A percentile compares a stretch with the other conserved stretches of the same genome.
These are phyloP conservation scores for Cylindrodendrum hubeiense DNA, from an alignment of 2,329 filamentous ascomycete species.

Conservation along the genomic window DNA sequence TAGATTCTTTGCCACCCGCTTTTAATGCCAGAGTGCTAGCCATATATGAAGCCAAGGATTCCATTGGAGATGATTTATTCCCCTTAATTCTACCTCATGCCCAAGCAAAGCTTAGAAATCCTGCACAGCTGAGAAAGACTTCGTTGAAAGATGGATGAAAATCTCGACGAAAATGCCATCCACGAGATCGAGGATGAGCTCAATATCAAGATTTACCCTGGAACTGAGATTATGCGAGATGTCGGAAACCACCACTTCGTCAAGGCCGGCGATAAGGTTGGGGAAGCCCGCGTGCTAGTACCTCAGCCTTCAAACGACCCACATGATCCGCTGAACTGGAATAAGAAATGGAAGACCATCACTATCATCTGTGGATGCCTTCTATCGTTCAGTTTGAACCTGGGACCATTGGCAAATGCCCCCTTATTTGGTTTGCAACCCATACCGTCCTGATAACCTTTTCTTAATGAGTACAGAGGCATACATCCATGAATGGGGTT, in stretches of 20 bases:
- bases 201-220: conserved; percentile 18
- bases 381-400: conserved; percentile 18
- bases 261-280: conserved; percentile 18
- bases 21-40: not conserved
- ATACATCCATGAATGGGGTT: conserved; percentile 20
- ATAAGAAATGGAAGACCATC: conserved; percentile 19
- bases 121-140: not conserved
- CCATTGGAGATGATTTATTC: not conserved
- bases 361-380: conserved; percentile 15
- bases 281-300: conserved; percentile 18
- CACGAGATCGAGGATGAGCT: conserved; percentile 24
- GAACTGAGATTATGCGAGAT: conserved; percentile 24
- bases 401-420: conserved; percentile 16
- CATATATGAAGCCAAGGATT: not conserved
- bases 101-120: not conserved
- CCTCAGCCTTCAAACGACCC: conserved; percentile 21
- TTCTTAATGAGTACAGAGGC: conserved; percentile 8
- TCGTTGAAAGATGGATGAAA: conserved; percentile 9
- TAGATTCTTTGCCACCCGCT: not conserved
- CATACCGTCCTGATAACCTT: not conserved
- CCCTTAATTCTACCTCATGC: rapidly evolving
- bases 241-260: conserved; percentile 20
- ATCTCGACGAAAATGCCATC: conserved; percentile 20
- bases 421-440: conserved; percentile 10
- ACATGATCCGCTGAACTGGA: conserved; percentile 21